Evolutionary conservation across 2,329 filamentous ascomycete genomes (phyloP), one percentile per base, ranked within the genome.

Genomic region (Fusarium setosum): DNA sequence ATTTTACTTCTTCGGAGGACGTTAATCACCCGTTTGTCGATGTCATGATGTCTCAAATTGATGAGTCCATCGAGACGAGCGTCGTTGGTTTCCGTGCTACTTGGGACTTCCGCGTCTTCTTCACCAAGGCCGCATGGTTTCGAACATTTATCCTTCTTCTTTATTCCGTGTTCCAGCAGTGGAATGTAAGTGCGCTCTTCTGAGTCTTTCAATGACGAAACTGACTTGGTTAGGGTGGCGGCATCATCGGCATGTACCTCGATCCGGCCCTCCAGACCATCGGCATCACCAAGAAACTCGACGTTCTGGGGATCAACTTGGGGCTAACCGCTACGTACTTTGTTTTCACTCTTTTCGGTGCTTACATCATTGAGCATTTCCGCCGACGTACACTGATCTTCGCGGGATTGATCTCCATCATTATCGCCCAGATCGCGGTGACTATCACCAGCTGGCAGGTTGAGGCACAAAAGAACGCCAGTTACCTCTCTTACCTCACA

Each of bases 371-470:
- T 12, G 68, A 71, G 20, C 53, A 53, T 8, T 65, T 68, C 23
- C 56, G 67, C 4, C 60, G 68, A 18, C 59, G 67, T 10, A 69
- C 67, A 1, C 48, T 71, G 1, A 68, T 71, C 6, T 71, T 70
- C 13, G 50, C 53, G 3, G 68, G 68, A 7, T 52, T 71, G 21
- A 41, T 67, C 29, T 24, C 54, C 6, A 71, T 70, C 2, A 59
- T 71, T 1, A 18, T 56, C 13, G 67, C 67, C 4, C 62, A 71
- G 31, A 65, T 44, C 2, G 65, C 65, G 1, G 67, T 71, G 13
- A 71, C 68, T 10, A 68, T 71, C n/a, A 71, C 67, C 1, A 71
- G 68, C 7, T 70, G 67, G 67, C 59, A 59, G 1, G 61, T 58
- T 7, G 18, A 38, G 1, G 31, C 49, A 2, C 48, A 66, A 23